phyloP scores from a whole-genome alignment of 805 yeast genomes.

The Pichia cabralensis region DNA sequence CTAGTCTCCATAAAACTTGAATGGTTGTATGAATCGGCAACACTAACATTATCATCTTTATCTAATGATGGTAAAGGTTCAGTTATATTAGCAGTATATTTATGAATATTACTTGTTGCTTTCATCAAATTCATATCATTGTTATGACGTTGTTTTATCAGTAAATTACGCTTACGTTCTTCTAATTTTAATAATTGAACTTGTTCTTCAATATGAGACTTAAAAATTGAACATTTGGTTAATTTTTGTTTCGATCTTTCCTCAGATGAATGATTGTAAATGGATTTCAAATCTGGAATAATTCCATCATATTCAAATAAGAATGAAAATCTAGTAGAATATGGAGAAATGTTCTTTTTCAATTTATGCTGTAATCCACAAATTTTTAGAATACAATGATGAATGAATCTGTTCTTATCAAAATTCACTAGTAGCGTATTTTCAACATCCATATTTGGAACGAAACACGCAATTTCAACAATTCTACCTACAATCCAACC shows the following conservation, averaged over 20 bases:
- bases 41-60: neutral
- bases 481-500: conserved; percentile 87
- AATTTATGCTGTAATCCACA: conserved; percentile 32
- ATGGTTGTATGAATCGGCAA: neutral
- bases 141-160: conserved; percentile 21
- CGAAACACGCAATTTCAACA: conserved; percentile 62
- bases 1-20: neutral
- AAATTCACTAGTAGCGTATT: conserved; percentile 65
- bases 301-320: conserved; percentile 38
- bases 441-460: conserved; percentile 68
- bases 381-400: conserved; percentile 49
- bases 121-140: conserved; percentile 2
- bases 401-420: conserved; percentile 69
- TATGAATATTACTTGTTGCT: neutral
- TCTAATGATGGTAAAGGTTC: neutral
- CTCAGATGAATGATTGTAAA: conserved; percentile 24
- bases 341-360: conserved; percentile 9
- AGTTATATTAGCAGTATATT: neutral
- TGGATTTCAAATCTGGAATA: conserved; percentile 29
- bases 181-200: conserved; percentile 45
- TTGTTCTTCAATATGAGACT: conserved; percentile 37
- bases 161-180: conserved; percentile 17
- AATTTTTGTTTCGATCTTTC: conserved; percentile 27
- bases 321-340: conserved; percentile 40
- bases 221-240: conserved; percentile 30